These are phyloP conservation scores for Plasmodium chabaudi DNA, from an alignment of 169 alveolate species.

Conservation along the genomic window DNA sequence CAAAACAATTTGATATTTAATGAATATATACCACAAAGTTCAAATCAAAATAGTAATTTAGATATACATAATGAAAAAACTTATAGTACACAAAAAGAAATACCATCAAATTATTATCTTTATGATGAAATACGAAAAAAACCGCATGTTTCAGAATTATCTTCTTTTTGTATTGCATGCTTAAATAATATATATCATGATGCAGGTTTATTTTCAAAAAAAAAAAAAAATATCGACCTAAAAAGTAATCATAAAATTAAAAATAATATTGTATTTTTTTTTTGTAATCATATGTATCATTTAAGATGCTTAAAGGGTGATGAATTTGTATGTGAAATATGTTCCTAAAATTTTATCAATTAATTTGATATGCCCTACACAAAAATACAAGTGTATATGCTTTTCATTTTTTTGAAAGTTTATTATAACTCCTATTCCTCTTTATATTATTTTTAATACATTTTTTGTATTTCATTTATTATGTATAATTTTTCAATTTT, in stretches of 20 bases:
- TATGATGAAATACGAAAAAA: constrained; percentile 34
- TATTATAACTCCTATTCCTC: too few species aligned
- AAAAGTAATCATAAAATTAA: not conserved
- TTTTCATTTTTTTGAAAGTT: not conserved
- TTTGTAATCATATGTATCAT: constrained; percentile 68
- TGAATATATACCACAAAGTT: not conserved
- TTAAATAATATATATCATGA: constrained; percentile 36
- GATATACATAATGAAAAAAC: not conserved
- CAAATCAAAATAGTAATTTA: not conserved
- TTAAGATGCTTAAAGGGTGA: constrained; percentile 27
- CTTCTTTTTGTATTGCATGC: constrained; percentile 48
- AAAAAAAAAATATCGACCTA: not conserved
- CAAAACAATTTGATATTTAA: not conserved
- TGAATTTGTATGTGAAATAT: not conserved
- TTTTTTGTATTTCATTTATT: too few species aligned
- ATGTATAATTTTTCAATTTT: too few species aligned
- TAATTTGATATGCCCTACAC: too few species aligned
- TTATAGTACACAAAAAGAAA: constrained; percentile 5
- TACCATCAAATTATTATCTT: constrained; percentile 21
- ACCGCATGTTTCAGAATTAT: constrained; percentile 20
- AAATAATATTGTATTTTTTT: constrained; percentile 39
- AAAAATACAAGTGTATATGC: not conserved
- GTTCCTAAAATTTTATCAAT: not conserved
- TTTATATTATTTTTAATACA: too few species aligned
- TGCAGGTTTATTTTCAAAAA: not conserved